These are phyloP conservation scores for Lactarius hengduanensis DNA, from an alignment of 768 basidiomycete species.

Conservation along the genomic window DNA sequence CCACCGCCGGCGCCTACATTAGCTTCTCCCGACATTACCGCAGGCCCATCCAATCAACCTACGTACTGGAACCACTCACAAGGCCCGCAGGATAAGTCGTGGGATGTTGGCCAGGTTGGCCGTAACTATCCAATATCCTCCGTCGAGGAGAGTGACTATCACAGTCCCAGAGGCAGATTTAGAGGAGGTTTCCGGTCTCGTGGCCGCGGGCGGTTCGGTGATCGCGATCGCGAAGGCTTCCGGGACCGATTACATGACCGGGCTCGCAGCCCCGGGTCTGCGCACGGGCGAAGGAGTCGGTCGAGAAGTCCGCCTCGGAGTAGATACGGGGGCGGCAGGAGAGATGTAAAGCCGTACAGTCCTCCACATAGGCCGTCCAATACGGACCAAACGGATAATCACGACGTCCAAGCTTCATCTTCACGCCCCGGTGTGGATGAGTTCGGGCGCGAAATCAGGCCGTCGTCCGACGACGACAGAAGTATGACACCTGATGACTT, in stretches of 20 bases:
- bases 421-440: conserved; percentile 64
- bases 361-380: conserved; percentile 44
- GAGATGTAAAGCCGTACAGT: conserved; percentile 56
- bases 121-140: conserved; percentile 50
- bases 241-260: conserved; percentile 45
- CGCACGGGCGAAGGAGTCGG: conserved; percentile 56
- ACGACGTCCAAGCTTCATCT: conserved; percentile 30
- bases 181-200: conserved; percentile 60
- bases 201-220: conserved; percentile 62
- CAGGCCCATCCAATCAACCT: conserved; percentile 19
- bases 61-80: conserved; percentile 16
- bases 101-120: conserved; percentile 58
- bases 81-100: conserved; percentile 42
- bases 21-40: conserved; percentile 5
- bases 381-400: conserved; percentile 15
- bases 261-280: conserved; percentile 39
- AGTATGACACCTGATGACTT: conserved; percentile 17
- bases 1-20: conserved; percentile 2
- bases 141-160: conserved; percentile 53
- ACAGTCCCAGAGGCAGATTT: conserved; percentile 51
- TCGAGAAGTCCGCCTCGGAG: conserved; percentile 67
- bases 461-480: conserved; percentile 43
- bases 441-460: conserved; percentile 80
- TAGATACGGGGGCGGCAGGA: conserved; percentile 47
- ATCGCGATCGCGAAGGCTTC: conserved; percentile 39